Percentiles rank a stretch among this genome's conserved stretches.
phyloP scores from a whole-genome alignment of 768 basidiomycete species.

The Favolaschia claudopus region DNA sequence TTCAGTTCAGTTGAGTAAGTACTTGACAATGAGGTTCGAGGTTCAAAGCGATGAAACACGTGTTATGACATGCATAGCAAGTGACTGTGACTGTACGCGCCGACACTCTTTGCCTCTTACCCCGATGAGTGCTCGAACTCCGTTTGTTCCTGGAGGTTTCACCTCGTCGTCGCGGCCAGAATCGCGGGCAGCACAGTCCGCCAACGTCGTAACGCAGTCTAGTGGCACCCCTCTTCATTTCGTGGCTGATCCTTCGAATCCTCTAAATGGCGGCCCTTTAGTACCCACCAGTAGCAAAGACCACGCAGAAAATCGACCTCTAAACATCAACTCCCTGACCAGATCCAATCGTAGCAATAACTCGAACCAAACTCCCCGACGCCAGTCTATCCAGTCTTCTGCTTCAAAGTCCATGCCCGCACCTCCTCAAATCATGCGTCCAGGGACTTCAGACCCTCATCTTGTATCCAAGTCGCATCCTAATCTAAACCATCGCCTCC shows the following conservation, averaged over 20 bases:
- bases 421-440: no score
- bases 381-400: conserved; percentile 13
- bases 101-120: neutral
- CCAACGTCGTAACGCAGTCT: no score
- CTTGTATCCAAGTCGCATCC: neutral
- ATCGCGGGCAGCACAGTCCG: no score
- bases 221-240: conserved; percentile 4
- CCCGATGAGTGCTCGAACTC: neutral
- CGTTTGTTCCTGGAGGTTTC: neutral
- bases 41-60: no score
- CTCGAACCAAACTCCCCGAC: conserved; percentile 12
- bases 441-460: conserved; percentile 18
- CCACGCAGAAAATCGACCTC: neutral
- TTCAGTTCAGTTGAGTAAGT: no score
- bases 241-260: conserved; percentile 19
- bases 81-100: no score
- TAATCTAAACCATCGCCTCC: conserved; percentile 15
- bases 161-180: no score
- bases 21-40: no score
- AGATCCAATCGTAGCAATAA: conserved; percentile 11
- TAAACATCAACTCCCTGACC: conserved; percentile 20
- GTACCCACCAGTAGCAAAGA: neutral
- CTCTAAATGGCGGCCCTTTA: conserved; percentile 16
- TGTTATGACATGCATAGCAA: no score
- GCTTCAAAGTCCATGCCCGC: neutral